phyloP scores from a whole-genome alignment of 225 moss, liverwort and hornwort species.

The Physcomitrium patens region DNA sequence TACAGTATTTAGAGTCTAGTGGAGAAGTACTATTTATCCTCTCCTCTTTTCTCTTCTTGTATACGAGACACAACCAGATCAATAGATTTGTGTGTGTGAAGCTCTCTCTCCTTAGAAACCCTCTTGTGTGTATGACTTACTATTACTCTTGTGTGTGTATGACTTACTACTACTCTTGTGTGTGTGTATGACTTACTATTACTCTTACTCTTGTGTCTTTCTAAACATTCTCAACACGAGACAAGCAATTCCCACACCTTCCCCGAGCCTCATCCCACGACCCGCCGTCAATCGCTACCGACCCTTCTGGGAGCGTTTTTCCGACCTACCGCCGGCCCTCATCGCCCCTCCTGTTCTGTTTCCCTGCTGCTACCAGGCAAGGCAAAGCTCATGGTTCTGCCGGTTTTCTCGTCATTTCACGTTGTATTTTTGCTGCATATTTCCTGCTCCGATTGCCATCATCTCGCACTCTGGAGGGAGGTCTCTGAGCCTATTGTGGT shows the following conservation, averaged over 20 bases:
- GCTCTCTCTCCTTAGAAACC: too few relatives aligned
- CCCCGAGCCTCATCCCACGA: neutral
- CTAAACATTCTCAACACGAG: too few relatives aligned
- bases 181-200: too few relatives aligned
- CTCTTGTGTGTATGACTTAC: too few relatives aligned
- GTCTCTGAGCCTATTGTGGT: neutral
- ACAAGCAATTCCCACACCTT: neutral
- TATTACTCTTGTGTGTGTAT: too few relatives aligned
- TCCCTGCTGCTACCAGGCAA: neutral
- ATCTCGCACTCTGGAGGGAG: neutral
- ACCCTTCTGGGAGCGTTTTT: neutral
- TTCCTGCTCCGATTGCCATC: neutral
- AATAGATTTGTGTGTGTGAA: too few relatives aligned
- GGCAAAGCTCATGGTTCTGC: neutral
- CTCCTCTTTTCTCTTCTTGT: too few relatives aligned
- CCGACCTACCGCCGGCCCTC: neutral
- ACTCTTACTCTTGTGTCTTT: too few relatives aligned
- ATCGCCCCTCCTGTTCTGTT: neutral
- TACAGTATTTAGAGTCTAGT: too few relatives aligned
- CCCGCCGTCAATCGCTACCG: neutral
- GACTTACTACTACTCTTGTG: too few relatives aligned
- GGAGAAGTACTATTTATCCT: too few relatives aligned
- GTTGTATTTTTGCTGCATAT: neutral
- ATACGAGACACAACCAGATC: too few relatives aligned
- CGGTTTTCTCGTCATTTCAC: neutral